A percentile compares a stretch with the other conserved stretches of the same genome.
These are phyloP conservation scores for Alisma plantagoaquatica DNA, from an alignment of 106 monocot genomes.

Conservation along the genomic window DNA sequence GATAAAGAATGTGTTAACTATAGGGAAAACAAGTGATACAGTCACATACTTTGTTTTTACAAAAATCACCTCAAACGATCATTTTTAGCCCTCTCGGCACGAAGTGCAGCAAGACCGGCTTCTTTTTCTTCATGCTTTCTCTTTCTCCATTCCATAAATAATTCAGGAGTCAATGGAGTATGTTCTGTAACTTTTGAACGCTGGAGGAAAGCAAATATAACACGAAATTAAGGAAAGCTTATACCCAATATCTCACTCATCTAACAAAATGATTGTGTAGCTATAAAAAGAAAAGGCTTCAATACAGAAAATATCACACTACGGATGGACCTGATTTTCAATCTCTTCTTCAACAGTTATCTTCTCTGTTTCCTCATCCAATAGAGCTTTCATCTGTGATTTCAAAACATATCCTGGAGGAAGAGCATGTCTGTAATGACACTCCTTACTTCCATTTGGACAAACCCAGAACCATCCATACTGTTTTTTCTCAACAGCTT, in stretches of 20 bases:
- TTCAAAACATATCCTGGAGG: constrained; percentile 94
- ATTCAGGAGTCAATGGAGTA: constrained; percentile 78
- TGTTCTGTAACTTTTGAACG: constrained; percentile 51
- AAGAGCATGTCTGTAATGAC: constrained; percentile 95
- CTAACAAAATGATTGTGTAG: not conserved
- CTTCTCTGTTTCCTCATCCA: constrained; percentile 86
- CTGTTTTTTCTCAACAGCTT: constrained; percentile 96
- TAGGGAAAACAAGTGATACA: too few species aligned
- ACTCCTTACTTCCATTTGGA: constrained; percentile 93
- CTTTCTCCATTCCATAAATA: constrained; percentile 86
- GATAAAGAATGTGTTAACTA: not conserved
- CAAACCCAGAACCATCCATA: constrained; percentile 99
- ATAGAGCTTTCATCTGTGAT: constrained; percentile 97
- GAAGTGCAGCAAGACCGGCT: constrained; percentile 58
- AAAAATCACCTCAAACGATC: constrained; percentile 86
- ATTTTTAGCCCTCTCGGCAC: constrained; percentile 91
- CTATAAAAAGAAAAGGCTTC: not conserved
- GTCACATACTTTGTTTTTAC: too few species aligned
- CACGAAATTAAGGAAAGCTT: not conserved
- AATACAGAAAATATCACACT: not conserved
- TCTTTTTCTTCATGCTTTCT: constrained; percentile 86
- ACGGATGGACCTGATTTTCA: constrained; percentile 54
- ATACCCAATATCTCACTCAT: not conserved
- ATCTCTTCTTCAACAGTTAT: constrained; percentile 91
- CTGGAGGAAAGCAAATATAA: constrained; percentile 19